Percentiles rank a stretch among this genome's conserved stretches.
These are phyloP conservation scores for Saccharomycopsis oosterbeekiorum DNA, from an alignment of 805 yeast species.

Conservation along the genomic window DNA sequence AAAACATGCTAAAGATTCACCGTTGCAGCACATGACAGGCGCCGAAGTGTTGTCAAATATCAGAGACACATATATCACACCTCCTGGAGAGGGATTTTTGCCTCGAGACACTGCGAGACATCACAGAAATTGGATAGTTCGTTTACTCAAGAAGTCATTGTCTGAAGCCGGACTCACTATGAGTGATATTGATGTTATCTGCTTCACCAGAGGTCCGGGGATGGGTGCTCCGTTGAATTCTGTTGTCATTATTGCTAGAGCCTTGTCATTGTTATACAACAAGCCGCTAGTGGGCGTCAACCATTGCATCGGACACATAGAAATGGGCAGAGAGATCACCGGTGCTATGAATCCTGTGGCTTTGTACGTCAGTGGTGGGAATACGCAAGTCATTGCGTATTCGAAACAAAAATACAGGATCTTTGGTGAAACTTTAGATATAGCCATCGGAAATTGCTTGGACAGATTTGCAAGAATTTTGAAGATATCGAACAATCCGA, in stretches of 20 bases:
- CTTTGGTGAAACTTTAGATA: conserved; percentile 98
- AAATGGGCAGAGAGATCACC: conserved; percentile 97
- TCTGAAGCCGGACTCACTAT: conserved; percentile 44
- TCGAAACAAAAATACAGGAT: conserved; percentile 88
- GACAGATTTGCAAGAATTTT: conserved; percentile 93
- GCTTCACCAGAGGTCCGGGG: conserved; percentile 98
- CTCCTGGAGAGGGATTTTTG: conserved; percentile 96
- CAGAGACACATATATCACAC: conserved; percentile 90
- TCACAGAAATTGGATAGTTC: conserved; percentile 88
- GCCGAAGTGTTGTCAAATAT: conserved; percentile 81
- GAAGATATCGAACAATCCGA: conserved; percentile 83
- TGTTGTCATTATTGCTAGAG: conserved; percentile 87
- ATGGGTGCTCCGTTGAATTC: conserved; percentile 98
- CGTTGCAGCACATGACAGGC: conserved; percentile 41
- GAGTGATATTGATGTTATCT: conserved; percentile 61
- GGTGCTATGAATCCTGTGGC: conserved; percentile 98
- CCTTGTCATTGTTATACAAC: conserved; percentile 68
- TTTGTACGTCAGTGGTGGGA: conserved; percentile 94
- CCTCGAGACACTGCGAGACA: conserved; percentile 97
- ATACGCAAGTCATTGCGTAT: conserved; percentile 96
- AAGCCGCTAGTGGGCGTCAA: conserved; percentile 90
- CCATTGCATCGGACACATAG: conserved; percentile 97
- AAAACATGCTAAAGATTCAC: conserved; percentile 49
- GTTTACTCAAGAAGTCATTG: conserved; percentile 61
- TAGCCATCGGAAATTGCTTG: conserved; percentile 94